phyloP scores from a whole-genome alignment of 2,329 filamentous ascomycete genomes.

The Phyllosticta citrichinensis region DNA sequence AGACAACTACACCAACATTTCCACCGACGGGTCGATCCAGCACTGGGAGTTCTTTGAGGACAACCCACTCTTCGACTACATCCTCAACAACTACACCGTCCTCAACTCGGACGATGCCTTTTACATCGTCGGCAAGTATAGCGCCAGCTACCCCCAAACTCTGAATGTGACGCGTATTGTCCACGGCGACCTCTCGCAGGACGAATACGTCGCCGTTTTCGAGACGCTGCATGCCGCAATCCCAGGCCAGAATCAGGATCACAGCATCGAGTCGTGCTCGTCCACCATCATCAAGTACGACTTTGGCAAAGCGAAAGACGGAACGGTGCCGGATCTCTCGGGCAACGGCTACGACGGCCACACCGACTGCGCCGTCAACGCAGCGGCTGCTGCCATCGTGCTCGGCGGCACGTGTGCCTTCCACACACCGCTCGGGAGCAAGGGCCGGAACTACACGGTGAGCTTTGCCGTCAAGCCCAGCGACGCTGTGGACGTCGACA shows the following conservation, averaged over 20 bases:
- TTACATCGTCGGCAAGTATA: slow-evolving; percentile 43
- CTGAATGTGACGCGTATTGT: slow-evolving; percentile 36
- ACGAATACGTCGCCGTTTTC: not conserved
- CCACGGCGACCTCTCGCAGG: slow-evolving; percentile 27
- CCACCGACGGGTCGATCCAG: slow-evolving; percentile 33
- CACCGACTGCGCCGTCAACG: slow-evolving; percentile 12
- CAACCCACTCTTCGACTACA: slow-evolving; percentile 34
- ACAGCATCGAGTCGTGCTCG: slow-evolving; percentile 10
- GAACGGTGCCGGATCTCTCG: slow-evolving; percentile 25
- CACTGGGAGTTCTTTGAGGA: slow-evolving; percentile 43
- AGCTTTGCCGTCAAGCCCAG: slow-evolving; percentile 30
- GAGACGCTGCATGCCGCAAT: slow-evolving; percentile 25
- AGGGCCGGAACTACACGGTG: slow-evolving; percentile 49
- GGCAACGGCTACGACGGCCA: slow-evolving; percentile 33
- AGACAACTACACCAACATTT: slow-evolving; percentile 30
- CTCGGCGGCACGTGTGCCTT: slow-evolving; percentile 33
- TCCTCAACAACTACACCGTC: slow-evolving; percentile 27
- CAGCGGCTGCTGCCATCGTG: not conserved
- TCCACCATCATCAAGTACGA: slow-evolving; percentile 28
- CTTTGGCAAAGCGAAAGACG: slow-evolving; percentile 12
- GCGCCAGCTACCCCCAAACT: slow-evolving; percentile 37
- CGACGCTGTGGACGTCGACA: slow-evolving; percentile 26
- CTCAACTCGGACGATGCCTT: slow-evolving; percentile 41
- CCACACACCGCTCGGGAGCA: slow-evolving; percentile 40
- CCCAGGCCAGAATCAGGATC: slow-evolving; percentile 39